These are phyloP conservation scores for Aspergillus sojae DNA, from an alignment of 2,329 filamentous ascomycete genomes.

Conservation along the genomic window DNA sequence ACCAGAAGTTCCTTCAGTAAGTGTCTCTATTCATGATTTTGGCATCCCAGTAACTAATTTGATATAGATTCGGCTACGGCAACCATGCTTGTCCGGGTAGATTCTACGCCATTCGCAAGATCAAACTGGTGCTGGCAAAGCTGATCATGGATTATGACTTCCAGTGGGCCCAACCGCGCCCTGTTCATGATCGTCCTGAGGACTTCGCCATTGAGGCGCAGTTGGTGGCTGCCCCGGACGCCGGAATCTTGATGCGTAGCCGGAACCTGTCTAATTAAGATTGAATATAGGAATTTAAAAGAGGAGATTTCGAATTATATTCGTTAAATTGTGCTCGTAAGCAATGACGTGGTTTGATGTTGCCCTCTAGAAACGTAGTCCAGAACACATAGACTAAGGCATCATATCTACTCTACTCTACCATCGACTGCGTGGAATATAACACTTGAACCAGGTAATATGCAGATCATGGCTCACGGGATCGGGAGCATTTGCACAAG, in stretches of 20 bases:
- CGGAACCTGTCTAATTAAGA: background rate
- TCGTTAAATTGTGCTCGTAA: background rate
- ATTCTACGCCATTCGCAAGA: constrained; percentile 5
- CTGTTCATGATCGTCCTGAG: background rate
- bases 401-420: too few species aligned
- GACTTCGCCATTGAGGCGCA: background rate
- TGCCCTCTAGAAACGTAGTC: too few species aligned
- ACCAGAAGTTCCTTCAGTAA: background rate
- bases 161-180: background rate
- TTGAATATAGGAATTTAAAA: too few species aligned
- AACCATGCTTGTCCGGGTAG: constrained; percentile 1
- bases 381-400: too few species aligned
- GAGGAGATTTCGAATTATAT: background rate
- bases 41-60: background rate
- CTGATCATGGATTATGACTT: constrained; percentile 7
- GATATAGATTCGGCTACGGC: constrained; percentile 1
- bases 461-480: too few species aligned
- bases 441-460: too few species aligned
- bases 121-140: background rate
- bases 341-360: too few species aligned
- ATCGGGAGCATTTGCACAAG: too few species aligned
- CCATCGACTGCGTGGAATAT: too few species aligned
- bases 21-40: background rate
- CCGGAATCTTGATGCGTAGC: background rate
- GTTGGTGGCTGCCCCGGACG: background rate